Conservation (phyloP, 2,329 filamentous ascomycete genomes). For the Botryosphaeria dothidea region DNA sequence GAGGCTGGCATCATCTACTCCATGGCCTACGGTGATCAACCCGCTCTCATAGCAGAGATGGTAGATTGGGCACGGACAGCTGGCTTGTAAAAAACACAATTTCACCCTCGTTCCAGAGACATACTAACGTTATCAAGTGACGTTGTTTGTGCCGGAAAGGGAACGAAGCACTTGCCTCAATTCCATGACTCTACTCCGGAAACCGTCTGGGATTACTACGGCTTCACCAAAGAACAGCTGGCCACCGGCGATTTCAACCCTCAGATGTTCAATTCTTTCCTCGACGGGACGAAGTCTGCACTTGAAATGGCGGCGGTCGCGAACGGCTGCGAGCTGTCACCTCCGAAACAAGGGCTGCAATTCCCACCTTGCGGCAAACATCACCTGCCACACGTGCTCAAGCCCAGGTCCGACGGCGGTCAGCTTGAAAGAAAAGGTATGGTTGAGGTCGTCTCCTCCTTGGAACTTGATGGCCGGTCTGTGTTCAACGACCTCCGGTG, state of each 20-base stretch:
- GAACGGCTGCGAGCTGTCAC: slow-evolving; percentile 46
- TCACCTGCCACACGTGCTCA: slow-evolving; percentile 45
- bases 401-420: slow-evolving; percentile 45
- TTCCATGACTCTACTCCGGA: slow-evolving; percentile 50
- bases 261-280: slow-evolving; percentile 53
- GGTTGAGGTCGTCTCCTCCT: slow-evolving; percentile 49
- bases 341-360: slow-evolving; percentile 42
- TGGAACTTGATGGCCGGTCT: slow-evolving; percentile 46
- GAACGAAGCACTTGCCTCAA: slow-evolving; percentile 49
- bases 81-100: slow-evolving; percentile 31
- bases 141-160: slow-evolving; percentile 49
- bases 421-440: slow-evolving; percentile 44
- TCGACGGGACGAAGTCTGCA: slow-evolving; percentile 51
- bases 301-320: slow-evolving; percentile 52
- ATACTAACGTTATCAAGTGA: slow-evolving; percentile 22
- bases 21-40: slow-evolving; percentile 51
- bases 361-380: slow-evolving; percentile 48
- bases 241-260: slow-evolving; percentile 47
- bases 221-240: slow-evolving; percentile 48
- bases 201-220: slow-evolving; percentile 50
- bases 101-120: too few relatives aligned
- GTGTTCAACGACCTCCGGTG: slow-evolving; percentile 45
- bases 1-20: slow-evolving; percentile 51
- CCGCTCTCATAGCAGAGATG: slow-evolving; percentile 46
- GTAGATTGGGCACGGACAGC: slow-evolving; percentile 48